Evolutionary conservation across 139 green algal species (phyloP).

Genomic region (Ettlia oleoabundans): DNA sequence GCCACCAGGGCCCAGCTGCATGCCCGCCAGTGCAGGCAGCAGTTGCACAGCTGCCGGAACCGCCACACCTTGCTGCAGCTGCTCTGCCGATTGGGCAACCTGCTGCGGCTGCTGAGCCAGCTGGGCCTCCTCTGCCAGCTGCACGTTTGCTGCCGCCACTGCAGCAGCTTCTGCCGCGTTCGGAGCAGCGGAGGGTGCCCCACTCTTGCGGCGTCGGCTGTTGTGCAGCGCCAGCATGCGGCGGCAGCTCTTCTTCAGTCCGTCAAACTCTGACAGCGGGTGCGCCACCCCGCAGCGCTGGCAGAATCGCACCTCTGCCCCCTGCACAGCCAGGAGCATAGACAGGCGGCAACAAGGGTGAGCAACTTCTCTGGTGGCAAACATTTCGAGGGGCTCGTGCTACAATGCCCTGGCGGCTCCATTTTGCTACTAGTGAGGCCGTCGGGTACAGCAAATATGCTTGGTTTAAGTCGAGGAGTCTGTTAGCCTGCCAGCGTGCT

Average conservation of each 20-base stretch:
- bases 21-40: background rate
- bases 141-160: background rate
- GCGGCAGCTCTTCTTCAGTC: constrained; percentile 79
- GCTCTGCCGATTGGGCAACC: background rate
- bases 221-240: constrained; percentile 67
- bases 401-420: too few relatives aligned
- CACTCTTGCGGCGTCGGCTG: constrained; percentile 44
- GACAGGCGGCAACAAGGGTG: background rate
- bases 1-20: background rate
- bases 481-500: too few relatives aligned
- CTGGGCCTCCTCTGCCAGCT: background rate
- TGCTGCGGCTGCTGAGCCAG: background rate
- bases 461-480: too few relatives aligned
- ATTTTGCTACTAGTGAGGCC: too few relatives aligned
- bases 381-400: background rate
- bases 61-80: background rate
- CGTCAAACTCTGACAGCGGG: constrained; percentile 85
- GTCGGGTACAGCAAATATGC: too few relatives aligned
- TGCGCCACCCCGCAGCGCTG: constrained; percentile 92
- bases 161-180: background rate
- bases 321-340: constrained; percentile 20
- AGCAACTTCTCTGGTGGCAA: background rate
- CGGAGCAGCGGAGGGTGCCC: background rate
- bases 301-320: constrained; percentile 80
- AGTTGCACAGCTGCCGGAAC: background rate